phyloP scores from a whole-genome alignment of 768 basidiomycete species.

The Phaeotremella fagi region DNA sequence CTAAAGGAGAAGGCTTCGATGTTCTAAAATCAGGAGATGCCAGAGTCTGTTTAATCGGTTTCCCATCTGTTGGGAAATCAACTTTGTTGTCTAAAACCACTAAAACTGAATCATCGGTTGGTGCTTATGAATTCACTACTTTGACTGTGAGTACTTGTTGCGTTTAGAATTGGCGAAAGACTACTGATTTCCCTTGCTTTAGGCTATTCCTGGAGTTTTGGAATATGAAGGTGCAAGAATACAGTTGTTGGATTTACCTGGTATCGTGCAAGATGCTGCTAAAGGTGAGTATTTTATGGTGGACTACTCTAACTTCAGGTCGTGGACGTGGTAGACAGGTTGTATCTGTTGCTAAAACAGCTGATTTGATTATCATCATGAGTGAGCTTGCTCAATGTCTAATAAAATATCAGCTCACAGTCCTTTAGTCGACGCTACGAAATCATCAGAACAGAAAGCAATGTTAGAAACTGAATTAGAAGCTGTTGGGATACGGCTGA shows the following conservation, averaged over 20 bases:
- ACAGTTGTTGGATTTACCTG: constrained; percentile 89
- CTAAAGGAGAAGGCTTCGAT: constrained; percentile 76
- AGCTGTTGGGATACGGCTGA: constrained; percentile 91
- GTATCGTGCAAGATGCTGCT: constrained; percentile 64
- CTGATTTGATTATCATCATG: constrained; percentile 73
- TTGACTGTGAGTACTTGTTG: constrained; percentile 68
- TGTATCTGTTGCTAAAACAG: constrained; percentile 83
- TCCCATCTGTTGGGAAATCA: constrained; percentile 93
- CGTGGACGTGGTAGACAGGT: constrained; percentile 94
- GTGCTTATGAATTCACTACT: constrained; percentile 94
- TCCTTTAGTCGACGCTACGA: constrained; percentile 46
- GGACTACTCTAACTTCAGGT: constrained; percentile 48
- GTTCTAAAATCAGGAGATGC: constrained; percentile 86
- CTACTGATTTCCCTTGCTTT: background rate
- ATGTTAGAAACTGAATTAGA: constrained; percentile 90
- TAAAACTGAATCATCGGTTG: constrained; percentile 78
- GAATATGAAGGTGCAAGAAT: constrained; percentile 92
- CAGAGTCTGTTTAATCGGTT: constrained; percentile 84
- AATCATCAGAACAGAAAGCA: constrained; percentile 72
- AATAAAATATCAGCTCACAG: background rate
- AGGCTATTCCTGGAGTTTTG: constrained; percentile 92
- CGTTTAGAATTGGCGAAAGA: background rate
- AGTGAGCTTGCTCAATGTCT: constrained; percentile 24
- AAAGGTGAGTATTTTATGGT: constrained; percentile 25
- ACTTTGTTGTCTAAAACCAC: constrained; percentile 89